Base-by-base conservation (phyloP, 1,139 yeast genomes). In the Saccharomyces hybrid region DNA sequence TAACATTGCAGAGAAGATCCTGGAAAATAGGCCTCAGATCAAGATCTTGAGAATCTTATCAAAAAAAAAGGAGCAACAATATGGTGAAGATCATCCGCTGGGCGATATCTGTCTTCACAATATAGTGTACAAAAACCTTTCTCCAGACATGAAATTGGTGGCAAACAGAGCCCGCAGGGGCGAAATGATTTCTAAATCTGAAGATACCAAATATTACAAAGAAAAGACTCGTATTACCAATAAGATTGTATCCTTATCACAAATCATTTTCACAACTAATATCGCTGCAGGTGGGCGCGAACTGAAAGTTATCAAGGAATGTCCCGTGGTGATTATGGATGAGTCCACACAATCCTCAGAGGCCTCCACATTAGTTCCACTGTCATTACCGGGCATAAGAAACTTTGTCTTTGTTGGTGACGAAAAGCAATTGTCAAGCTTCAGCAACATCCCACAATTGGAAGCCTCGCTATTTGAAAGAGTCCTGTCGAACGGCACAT, bases 331-430 rank as follows among this genome's bases (percentile, higher is more conserved):
- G 5, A 83, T 83, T 34, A 81, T 83, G 84, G 82, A 86, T 73
- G 88, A 82, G 61, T 79, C 86, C 7, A 83, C 88, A 0, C 88
- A 84, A 65, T 83, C 89, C 0, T 81, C 88, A 0, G 90, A 84
- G 60, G 85, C 88, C 12, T 76, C 83, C 2, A 82, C 88, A 0
- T 74, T 84, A 59, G 85, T 84, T 56, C 89, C 90, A 9, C 72
- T 84, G 56, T 82, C 88, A 4, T 79, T 84, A 74, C 80, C 83
- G 7, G 87, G 86, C 11, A 83, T 84, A 51, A 80, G 79, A 52
- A 83, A 80, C 59, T 81, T 84, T 65, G 82, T 84, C 2, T 81
- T 84, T 67, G 90, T 84, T 49, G 91, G 90, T 57, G 90, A 84
- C 70, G 88, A 84, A 59, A 78, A 78, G 53, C 85, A 81, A 63